phyloP scores from a whole-genome alignment of 228 moss, liverwort and hornwort genomes.

The Sphagnum magellanicum region DNA sequence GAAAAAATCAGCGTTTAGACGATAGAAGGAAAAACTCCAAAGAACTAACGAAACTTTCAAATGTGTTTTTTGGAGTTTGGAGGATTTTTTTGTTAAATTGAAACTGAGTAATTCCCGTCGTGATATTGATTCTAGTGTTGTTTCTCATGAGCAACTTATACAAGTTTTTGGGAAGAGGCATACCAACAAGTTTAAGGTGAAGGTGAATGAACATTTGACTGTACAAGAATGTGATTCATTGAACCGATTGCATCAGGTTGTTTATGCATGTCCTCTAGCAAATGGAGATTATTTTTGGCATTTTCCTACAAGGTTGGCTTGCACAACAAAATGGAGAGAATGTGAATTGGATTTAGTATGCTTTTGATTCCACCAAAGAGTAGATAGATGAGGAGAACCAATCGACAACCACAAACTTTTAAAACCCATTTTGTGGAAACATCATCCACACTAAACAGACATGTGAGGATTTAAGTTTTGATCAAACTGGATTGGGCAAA shows the following conservation, averaged over 20 bases:
- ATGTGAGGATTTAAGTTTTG: too few relatives aligned
- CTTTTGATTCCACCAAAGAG: not conserved
- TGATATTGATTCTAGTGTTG: not conserved
- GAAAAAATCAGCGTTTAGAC: too few relatives aligned
- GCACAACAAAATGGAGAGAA: not conserved
- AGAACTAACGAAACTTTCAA: too few relatives aligned
- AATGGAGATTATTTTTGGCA: not conserved
- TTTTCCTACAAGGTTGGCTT: not conserved
- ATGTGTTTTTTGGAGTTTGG: too few relatives aligned
- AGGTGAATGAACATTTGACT: not conserved
- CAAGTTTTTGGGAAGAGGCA: not conserved
- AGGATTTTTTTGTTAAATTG: too few relatives aligned
- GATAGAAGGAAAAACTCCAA: too few relatives aligned
- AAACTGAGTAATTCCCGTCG: not conserved
- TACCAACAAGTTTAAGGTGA: not conserved
- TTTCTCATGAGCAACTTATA: not conserved
- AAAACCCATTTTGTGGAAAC: too few relatives aligned
- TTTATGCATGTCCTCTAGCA: not conserved
- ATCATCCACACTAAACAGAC: too few relatives aligned
- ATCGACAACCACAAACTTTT: not conserved
- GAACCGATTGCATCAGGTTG: not conserved
- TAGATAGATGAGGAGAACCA: not conserved
- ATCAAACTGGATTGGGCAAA: too few relatives aligned
- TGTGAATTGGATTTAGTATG: not conserved
- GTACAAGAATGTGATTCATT: not conserved